phyloP scores from a whole-genome alignment of 2,329 filamentous ascomycete genomes.

The Nakataea oryzae region DNA sequence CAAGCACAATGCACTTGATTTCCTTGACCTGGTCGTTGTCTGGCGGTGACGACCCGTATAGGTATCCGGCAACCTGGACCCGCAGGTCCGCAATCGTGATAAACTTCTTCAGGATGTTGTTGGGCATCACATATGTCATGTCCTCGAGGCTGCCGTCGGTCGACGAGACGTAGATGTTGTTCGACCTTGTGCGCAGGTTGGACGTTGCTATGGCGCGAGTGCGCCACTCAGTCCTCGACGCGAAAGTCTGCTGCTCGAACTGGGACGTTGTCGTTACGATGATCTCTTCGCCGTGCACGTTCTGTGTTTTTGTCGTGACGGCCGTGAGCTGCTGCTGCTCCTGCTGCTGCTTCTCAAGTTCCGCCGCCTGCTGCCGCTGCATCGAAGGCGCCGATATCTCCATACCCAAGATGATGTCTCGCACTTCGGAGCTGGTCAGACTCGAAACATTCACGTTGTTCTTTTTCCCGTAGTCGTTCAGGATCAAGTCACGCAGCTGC shows the following conservation, averaged over 20 bases:
- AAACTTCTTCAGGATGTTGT: slow-evolving; percentile 97
- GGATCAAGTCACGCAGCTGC: slow-evolving; percentile 84
- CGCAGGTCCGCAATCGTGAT: slow-evolving; percentile 95
- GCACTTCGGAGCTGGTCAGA: slow-evolving; percentile 90
- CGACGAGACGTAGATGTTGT: slow-evolving; percentile 98
- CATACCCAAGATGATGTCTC: slow-evolving; percentile 98
- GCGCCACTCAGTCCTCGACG: slow-evolving; percentile 97
- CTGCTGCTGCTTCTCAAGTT: slow-evolving; percentile 98
- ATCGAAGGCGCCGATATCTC: slow-evolving; percentile 96
- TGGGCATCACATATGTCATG: slow-evolving; percentile 96
- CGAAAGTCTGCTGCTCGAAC: slow-evolving; percentile 95
- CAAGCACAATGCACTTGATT: slow-evolving; percentile 91
- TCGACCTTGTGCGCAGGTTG: slow-evolving; percentile 84
- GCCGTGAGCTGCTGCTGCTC: slow-evolving; percentile 94
- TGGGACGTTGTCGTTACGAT: slow-evolving; percentile 97
- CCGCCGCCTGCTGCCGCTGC: slow-evolving; percentile 95
- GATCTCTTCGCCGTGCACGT: slow-evolving; percentile 93
- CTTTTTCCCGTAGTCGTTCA: slow-evolving; percentile 99
- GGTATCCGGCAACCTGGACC: slow-evolving; percentile 90
- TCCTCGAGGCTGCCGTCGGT: slow-evolving; percentile 78
- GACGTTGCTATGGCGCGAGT: slow-evolving; percentile 94
- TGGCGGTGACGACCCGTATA: slow-evolving; percentile 84
- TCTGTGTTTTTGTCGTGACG: slow-evolving; percentile 96
- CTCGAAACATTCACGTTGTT: slow-evolving; percentile 99
- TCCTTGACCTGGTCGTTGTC: slow-evolving; percentile 98